Evolutionary conservation across 139 green algal species (phyloP).

Genomic region (Chlamydomonas schloesseri): DNA sequence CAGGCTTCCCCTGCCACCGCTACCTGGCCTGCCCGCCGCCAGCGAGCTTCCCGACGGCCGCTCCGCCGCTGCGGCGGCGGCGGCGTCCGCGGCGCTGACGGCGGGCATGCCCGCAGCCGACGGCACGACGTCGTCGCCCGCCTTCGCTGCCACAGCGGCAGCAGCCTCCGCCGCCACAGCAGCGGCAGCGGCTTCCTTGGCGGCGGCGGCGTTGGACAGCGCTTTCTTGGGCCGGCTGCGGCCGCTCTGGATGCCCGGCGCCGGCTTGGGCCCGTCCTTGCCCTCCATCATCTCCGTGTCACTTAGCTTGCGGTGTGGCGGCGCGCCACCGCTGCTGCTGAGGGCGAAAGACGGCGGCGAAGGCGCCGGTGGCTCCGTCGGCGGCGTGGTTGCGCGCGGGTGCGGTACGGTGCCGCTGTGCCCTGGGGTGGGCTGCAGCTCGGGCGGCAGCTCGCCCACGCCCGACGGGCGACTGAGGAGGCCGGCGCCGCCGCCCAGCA

Average conservation of each 20-base stretch:
- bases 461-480: too few species aligned
- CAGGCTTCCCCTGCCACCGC: not conserved
- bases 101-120: not conserved
- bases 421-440: not conserved
- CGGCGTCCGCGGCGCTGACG: not conserved
- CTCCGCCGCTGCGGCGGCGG: not conserved
- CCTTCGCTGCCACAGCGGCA: not conserved
- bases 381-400: too few species aligned
- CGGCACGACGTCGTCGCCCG: not conserved
- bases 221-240: not conserved
- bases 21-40: not conserved
- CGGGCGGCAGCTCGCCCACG: conserved; percentile 1
- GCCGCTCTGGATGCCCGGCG: too few species aligned
- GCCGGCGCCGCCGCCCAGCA: not conserved
- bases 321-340: too few species aligned
- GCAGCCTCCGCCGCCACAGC: not conserved
- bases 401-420: too few species aligned
- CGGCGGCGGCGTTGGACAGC: too few species aligned
- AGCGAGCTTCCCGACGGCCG: not conserved
- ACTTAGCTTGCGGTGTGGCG: too few species aligned
- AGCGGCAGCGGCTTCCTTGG: not conserved
- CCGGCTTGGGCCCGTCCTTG: too few species aligned
- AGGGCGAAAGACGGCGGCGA: not conserved
- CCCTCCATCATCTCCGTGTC: too few species aligned
- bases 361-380: not conserved